Conservation (phyloP, 768 basidiomycete genomes). For the Thelephora ganbajun region DNA sequence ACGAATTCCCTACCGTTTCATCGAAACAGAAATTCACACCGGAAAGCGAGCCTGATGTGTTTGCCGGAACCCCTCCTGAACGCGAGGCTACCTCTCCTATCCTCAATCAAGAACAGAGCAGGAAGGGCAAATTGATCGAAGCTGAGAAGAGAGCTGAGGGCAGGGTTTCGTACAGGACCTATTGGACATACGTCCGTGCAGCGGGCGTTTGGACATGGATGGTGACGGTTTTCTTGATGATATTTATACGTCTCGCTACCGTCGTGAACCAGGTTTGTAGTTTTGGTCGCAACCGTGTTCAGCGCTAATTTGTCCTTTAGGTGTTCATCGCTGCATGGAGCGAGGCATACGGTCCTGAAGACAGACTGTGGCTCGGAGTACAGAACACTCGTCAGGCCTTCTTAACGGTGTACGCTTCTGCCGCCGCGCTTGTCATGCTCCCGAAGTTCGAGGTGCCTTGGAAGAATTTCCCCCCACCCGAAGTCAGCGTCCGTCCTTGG, state of each 20-base stretch:
- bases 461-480: conserved; percentile 41
- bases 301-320: conserved; percentile 17
- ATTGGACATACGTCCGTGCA: conserved; percentile 48
- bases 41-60: neutral
- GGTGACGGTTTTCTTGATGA: conserved; percentile 34
- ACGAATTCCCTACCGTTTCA: conserved; percentile 4
- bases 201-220: conserved; percentile 44
- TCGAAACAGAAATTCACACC: neutral
- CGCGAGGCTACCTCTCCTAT: neutral
- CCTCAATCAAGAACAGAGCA: neutral
- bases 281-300: neutral
- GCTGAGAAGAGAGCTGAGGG: conserved; percentile 56
- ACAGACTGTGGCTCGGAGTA: conserved; percentile 1
- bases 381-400: neutral
- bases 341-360: conserved; percentile 39
- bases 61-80: neutral
- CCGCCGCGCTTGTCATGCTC: neutral
- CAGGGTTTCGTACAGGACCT: conserved; percentile 42
- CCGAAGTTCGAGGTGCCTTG: conserved; percentile 16
- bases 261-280: conserved; percentile 39
- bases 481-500: conserved; percentile 50
- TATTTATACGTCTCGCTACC: conserved; percentile 40
- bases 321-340: conserved; percentile 58
- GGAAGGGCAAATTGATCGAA: conserved; percentile 42
- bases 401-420: neutral